Evolutionary conservation across 768 basidiomycete genomes (phyloP).

Genomic region (Xerocomellus amylosporus): DNA sequence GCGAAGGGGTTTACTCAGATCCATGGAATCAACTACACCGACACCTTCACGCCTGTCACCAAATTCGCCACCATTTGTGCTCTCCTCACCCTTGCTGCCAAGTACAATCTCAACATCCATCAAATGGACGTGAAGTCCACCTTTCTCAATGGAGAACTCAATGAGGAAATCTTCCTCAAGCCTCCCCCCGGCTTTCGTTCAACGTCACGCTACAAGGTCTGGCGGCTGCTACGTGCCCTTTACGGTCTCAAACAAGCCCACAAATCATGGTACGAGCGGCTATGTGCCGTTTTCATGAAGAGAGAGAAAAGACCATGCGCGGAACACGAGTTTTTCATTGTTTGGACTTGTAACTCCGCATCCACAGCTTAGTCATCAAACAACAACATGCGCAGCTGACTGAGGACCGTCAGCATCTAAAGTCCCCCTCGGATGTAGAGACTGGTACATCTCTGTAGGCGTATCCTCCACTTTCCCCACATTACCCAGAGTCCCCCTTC

Average conservation of each 20-base stretch:
- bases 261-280: background rate
- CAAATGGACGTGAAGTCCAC: slow-evolving; percentile 28
- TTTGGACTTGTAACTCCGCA: no score
- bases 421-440: no score
- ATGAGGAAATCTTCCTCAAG: slow-evolving; percentile 29
- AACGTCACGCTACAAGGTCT: background rate
- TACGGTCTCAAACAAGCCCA: slow-evolving; percentile 8
- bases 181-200: slow-evolving; percentile 14
- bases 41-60: slow-evolving; percentile 10
- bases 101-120: slow-evolving; percentile 10
- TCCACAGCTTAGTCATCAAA: no score
- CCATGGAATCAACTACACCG: slow-evolving; percentile 35
- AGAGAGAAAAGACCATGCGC: no score
- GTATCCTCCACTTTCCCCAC: no score
- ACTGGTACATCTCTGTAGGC: no score
- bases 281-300: background rate
- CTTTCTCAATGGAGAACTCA: slow-evolving; percentile 6
- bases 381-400: no score
- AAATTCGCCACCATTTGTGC: background rate
- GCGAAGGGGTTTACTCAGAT: slow-evolving; percentile 34
- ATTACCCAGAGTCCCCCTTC: no score
- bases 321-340: no score
- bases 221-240: background rate
- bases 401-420: no score
- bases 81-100: background rate